Conservation (phyloP, 768 basidiomycete genomes). For the Omphalotus guepiniiformis region DNA sequence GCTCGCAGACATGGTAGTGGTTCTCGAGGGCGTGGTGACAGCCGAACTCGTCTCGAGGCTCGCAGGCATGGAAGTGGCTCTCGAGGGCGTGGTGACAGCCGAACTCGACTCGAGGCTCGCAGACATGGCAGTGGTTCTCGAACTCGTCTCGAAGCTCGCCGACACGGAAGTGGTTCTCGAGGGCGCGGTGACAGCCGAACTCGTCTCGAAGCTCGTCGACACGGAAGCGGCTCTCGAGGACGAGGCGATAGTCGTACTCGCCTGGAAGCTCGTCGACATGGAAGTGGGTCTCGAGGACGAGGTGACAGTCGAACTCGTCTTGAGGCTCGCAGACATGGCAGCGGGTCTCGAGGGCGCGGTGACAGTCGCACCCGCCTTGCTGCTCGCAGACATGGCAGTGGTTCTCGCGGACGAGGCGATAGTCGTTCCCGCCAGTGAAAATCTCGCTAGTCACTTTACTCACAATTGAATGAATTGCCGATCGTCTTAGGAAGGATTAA, state of each 20-base stretch:
- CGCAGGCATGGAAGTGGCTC: conserved; percentile 1
- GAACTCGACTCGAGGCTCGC: neutral
- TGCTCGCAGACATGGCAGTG: neutral
- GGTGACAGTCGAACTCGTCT: neutral
- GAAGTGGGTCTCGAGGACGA: neutral
- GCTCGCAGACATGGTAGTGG: neutral
- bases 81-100: neutral
- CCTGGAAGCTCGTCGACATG: neutral
- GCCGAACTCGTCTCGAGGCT: too few species aligned
- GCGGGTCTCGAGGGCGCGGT: neutral
- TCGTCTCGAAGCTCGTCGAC: neutral
- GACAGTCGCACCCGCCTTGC: neutral
- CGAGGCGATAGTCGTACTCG: neutral
- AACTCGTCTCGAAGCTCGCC: neutral
- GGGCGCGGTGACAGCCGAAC: neutral
- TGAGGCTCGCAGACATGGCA: neutral
- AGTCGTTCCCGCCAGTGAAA: too few species aligned
- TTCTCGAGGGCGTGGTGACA: neutral
- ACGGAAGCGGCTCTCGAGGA: neutral
- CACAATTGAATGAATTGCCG: too few species aligned
- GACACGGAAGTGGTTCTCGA: neutral
- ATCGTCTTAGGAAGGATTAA: too few species aligned
- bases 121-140: neutral
- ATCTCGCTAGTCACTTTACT: too few species aligned
- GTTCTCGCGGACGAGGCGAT: neutral